A percentile compares a stretch with the other conserved stretches of the same genome.
These are phyloP conservation scores for Solanum rostratum DNA, from an alignment of 257 asterid genomes.

Conservation along the genomic window DNA sequence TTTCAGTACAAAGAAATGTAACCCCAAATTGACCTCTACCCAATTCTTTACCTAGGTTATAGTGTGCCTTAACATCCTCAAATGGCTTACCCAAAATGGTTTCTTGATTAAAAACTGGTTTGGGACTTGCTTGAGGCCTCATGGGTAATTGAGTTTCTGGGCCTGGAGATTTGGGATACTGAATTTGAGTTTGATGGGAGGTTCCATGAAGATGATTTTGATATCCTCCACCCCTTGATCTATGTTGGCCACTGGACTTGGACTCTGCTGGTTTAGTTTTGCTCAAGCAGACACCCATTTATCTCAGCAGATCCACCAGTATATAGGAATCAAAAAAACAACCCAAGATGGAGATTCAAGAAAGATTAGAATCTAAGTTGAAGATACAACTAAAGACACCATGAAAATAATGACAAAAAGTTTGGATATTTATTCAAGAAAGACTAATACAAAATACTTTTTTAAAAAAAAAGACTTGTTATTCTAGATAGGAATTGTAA, in stretches of 20 bases:
- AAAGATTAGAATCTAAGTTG: not conserved
- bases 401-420: not conserved
- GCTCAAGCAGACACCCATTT: constrained; percentile 22
- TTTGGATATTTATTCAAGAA: not conserved
- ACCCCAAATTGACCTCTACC: constrained; percentile 79
- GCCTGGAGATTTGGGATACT: constrained; percentile 43
- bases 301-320: not conserved
- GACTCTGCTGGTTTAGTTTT: constrained; percentile 1
- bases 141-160: constrained; percentile 27
- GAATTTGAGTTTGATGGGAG: constrained; percentile 24
- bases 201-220: not conserved
- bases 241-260: constrained; percentile 1
- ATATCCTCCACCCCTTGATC: constrained; percentile 5
- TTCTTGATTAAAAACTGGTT: constrained; percentile 15
- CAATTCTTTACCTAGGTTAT: constrained; percentile 48
- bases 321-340: not conserved
- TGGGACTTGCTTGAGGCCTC: constrained; percentile 21
- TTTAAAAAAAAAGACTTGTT: too few species aligned
- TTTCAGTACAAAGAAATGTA: constrained; percentile 44
- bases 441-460: not conserved
- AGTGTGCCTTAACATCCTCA: constrained; percentile 37
- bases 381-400: not conserved
- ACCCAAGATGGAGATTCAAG: not conserved
- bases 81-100: constrained; percentile 52
- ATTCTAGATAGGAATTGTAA: not conserved